Percentiles rank a stretch among this genome's conserved stretches.
Evolutionary conservation across 2,329 filamentous ascomycete species (phyloP).

Genomic region (Cordyceps fumosorosea): DNA sequence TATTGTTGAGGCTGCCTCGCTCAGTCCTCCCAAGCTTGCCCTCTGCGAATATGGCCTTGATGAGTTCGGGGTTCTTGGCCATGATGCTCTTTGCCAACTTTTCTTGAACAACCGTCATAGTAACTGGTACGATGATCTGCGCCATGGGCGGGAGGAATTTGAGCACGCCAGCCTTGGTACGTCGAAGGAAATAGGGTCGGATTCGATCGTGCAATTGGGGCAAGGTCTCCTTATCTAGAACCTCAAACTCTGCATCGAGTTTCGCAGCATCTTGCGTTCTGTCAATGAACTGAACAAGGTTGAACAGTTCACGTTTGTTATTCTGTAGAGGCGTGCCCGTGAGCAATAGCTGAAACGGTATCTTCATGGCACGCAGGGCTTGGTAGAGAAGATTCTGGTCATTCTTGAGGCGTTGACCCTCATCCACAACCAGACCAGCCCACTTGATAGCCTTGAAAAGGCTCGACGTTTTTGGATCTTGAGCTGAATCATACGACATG

Average conservation of each 20-base stretch:
- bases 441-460: conserved; percentile 70
- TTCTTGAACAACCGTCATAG: conserved; percentile 89
- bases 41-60: conserved; percentile 76
- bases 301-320: conserved; percentile 91
- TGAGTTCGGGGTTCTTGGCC: conserved; percentile 80
- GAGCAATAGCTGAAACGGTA: conserved; percentile 78
- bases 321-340: conserved; percentile 94
- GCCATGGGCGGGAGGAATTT: conserved; percentile 89
- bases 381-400: conserved; percentile 78
- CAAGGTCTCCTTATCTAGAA: conserved; percentile 79
- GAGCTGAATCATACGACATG: conserved; percentile 87
- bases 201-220: conserved; percentile 77
- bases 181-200: conserved; percentile 60
- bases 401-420: conserved; percentile 93
- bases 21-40: conserved; percentile 62
- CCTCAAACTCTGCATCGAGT: conserved; percentile 68
- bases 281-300: conserved; percentile 92
- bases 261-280: conserved; percentile 59
- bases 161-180: conserved; percentile 85
- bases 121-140: conserved; percentile 92
- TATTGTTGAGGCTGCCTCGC: conserved; percentile 80
- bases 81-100: conserved; percentile 92
- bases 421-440: conserved; percentile 86
- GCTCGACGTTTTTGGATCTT: conserved; percentile 59
- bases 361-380: conserved; percentile 63